Evolutionary conservation across 306 rosid genomes (phyloP).

Genomic region (Elaeagnus macrophylla): DNA sequence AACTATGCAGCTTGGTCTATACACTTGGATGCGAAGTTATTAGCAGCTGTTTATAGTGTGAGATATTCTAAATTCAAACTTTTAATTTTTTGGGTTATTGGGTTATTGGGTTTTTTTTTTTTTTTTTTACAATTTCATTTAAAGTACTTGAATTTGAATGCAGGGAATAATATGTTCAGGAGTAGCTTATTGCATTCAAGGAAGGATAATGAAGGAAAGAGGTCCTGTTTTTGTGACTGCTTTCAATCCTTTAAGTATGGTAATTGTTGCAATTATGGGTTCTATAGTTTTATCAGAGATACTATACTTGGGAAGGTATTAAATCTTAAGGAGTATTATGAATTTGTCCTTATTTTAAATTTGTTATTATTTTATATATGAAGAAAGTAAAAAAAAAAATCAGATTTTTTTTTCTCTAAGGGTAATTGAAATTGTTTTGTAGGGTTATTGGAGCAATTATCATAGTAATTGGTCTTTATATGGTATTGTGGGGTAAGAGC

Average conservation of each 20-base stretch:
- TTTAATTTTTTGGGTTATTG: not conserved
- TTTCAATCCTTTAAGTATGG: constrained; percentile 30
- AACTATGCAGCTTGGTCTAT: constrained; percentile 42
- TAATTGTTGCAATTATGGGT: constrained; percentile 34
- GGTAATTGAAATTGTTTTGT: not conserved
- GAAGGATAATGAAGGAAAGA: constrained; percentile 31
- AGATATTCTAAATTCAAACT: constrained; percentile 4
- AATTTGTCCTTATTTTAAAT: not conserved
- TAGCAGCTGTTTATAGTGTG: constrained; percentile 37
- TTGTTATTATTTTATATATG: not conserved
- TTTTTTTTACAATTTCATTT: not conserved
- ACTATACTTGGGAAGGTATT: constrained; percentile 35
- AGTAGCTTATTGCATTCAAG: constrained; percentile 30
- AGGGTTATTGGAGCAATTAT: constrained; percentile 28
- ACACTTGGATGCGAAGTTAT: constrained; percentile 24
- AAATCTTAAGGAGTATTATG: not conserved
- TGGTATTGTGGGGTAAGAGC: constrained; percentile 35
- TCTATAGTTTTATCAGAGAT: constrained; percentile 24
- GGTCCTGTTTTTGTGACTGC: constrained; percentile 43
- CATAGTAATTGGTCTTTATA: constrained; percentile 21
- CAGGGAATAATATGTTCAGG: constrained; percentile 49
- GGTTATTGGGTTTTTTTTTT: too few species aligned
- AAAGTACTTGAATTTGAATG: constrained; percentile 4
- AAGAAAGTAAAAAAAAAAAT: not conserved
- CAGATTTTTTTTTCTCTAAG: not conserved